These are phyloP conservation scores for Xylariaceae sp. DNA, from an alignment of 2,329 filamentous ascomycete species.

Conservation along the genomic window DNA sequence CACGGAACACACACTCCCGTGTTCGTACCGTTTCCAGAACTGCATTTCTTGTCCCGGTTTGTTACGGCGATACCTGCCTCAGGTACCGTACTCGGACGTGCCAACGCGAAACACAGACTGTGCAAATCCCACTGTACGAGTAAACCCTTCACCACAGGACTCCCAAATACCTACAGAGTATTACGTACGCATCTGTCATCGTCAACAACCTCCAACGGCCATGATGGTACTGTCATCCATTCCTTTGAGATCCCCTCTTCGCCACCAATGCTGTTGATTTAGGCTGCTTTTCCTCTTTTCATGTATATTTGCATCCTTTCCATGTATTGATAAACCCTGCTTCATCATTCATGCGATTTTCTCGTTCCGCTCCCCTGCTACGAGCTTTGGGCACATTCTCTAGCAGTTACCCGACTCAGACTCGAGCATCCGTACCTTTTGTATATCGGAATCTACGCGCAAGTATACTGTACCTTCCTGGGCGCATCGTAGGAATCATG, in stretches of 20 bases:
- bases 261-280: not conserved
- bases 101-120: too few relatives aligned
- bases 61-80: too few relatives aligned
- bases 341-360: conserved; percentile 44
- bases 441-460: conserved; percentile 17
- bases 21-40: too few relatives aligned
- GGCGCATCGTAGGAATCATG: conserved; percentile 52
- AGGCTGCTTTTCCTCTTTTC: not conserved
- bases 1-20: too few relatives aligned
- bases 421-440: conserved; percentile 27
- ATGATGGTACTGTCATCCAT: not conserved
- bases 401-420: conserved; percentile 35
- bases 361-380: conserved; percentile 43
- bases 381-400: conserved; percentile 44
- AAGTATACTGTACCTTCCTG: conserved; percentile 40
- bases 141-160: too few relatives aligned
- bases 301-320: not conserved
- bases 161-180: too few relatives aligned
- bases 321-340: not conserved
- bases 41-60: too few relatives aligned
- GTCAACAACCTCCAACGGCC: not conserved
- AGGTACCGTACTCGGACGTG: too few relatives aligned
- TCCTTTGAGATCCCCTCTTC: not conserved
- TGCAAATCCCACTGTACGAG: too few relatives aligned
- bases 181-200: too few relatives aligned